These are phyloP conservation scores for Pisolithus albus DNA, from an alignment of 768 basidiomycete species.

Conservation along the genomic window DNA sequence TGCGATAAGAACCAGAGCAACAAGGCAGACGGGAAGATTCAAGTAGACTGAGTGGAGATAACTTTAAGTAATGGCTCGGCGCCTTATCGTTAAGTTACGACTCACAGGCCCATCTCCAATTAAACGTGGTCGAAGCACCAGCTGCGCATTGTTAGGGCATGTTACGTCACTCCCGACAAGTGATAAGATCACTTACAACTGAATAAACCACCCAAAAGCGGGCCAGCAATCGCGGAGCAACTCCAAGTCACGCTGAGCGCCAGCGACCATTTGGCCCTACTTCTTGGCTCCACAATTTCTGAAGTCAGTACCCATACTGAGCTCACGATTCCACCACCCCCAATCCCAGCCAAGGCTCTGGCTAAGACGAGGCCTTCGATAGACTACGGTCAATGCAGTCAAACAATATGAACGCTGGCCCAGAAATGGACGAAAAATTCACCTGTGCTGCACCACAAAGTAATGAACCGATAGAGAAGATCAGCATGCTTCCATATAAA, in stretches of 20 bases:
- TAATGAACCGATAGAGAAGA: slow-evolving; percentile 74
- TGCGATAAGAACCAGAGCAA: slow-evolving; percentile 51
- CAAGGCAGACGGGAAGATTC: slow-evolving; percentile 68
- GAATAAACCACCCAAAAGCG: slow-evolving; percentile 76
- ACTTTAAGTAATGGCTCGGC: slow-evolving; percentile 3
- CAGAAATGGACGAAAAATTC: slow-evolving; percentile 11
- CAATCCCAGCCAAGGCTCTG: slow-evolving; percentile 63
- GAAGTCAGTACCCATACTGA: slow-evolving; percentile 84
- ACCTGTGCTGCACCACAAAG: slow-evolving; percentile 74
- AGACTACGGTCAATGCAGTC: slow-evolving; percentile 20
- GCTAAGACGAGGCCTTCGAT: slow-evolving; percentile 61
- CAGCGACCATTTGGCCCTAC: slow-evolving; percentile 78
- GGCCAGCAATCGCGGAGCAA: slow-evolving; percentile 78
- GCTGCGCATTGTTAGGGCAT: slow-evolving; percentile 21
- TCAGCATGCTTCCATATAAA: slow-evolving; percentile 62
- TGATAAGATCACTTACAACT: slow-evolving; percentile 45
- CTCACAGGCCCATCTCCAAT: slow-evolving; percentile 87
- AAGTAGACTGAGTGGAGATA: slow-evolving; percentile 56
- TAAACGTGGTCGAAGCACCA: slow-evolving; percentile 29
- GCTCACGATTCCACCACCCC: slow-evolving; percentile 83
- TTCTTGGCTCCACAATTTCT: slow-evolving; percentile 67
- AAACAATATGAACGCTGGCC: slow-evolving; percentile 9
- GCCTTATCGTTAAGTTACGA: slow-evolving; percentile 8
- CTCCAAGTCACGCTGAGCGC: slow-evolving; percentile 83
- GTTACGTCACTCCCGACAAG: slow-evolving; percentile 11